phyloP scores from a whole-genome alignment of 305 asterid species.

The Euphrasia arctica region DNA sequence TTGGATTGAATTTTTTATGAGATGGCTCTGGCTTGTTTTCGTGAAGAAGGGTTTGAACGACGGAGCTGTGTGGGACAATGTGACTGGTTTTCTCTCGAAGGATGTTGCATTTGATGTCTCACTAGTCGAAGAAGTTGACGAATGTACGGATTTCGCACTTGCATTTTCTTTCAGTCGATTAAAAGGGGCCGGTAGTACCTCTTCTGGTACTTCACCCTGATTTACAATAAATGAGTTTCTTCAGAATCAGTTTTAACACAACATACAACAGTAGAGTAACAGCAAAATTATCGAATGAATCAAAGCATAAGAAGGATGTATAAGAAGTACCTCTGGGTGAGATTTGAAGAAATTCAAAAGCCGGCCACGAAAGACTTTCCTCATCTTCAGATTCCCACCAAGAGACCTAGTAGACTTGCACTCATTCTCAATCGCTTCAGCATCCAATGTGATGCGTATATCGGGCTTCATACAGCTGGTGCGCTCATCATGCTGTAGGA shows the following conservation, averaged over 20 bases:
- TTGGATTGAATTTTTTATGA: slow-evolving; percentile 23
- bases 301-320: background rate
- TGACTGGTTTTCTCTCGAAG: slow-evolving; percentile 24
- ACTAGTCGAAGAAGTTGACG: slow-evolving; percentile 22
- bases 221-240: slow-evolving; percentile 20
- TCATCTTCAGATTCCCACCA: slow-evolving; percentile 44
- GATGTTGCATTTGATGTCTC: slow-evolving; percentile 22
- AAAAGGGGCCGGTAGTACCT: slow-evolving; percentile 59
- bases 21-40: slow-evolving; percentile 15
- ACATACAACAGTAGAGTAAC: background rate
- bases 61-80: slow-evolving; percentile 52
- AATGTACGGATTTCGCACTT: slow-evolving; percentile 17
- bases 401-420: slow-evolving; percentile 43
- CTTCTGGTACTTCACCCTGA: slow-evolving; percentile 85
- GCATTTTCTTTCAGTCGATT: slow-evolving; percentile 30
- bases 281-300: slow-evolving; percentile 3
- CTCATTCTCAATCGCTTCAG: slow-evolving; percentile 36
- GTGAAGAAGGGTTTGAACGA: slow-evolving; percentile 57
- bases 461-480: slow-evolving; percentile 81
- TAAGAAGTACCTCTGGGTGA: slow-evolving; percentile 64
- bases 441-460: slow-evolving; percentile 33
- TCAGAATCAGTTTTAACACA: background rate
- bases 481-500: slow-evolving; percentile 59
- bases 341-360: slow-evolving; percentile 52
- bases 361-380: slow-evolving; percentile 58